phyloP scores from a whole-genome alignment of 2,329 filamentous ascomycete genomes.

The Fulvia fulva region DNA sequence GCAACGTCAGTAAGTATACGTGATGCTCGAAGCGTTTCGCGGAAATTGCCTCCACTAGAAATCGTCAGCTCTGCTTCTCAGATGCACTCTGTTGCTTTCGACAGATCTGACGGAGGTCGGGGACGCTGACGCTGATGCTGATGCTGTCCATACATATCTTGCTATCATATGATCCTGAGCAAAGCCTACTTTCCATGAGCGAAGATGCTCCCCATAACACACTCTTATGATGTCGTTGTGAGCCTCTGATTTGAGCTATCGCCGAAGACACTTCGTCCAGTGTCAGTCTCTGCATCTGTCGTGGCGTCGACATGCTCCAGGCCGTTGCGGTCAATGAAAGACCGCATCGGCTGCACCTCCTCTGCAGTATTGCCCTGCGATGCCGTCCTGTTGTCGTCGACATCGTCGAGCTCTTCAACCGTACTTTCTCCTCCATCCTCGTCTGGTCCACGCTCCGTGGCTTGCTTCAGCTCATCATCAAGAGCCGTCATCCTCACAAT shows the following conservation, averaged over 20 bases:
- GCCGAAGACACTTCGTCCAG: neutral
- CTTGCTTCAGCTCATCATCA: slow-evolving; percentile 42
- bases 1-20: no score
- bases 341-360: neutral
- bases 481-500: slow-evolving; percentile 65
- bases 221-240: neutral
- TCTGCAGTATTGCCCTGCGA: neutral
- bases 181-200: no score
- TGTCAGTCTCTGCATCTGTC: neutral
- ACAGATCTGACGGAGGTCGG: no score
- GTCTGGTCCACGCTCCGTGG: slow-evolving; percentile 1
- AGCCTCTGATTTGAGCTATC: neutral
- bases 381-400: neutral
- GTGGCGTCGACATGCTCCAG: neutral
- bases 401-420: neutral
- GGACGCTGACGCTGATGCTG: no score
- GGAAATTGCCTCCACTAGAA: no score
- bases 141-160: no score
- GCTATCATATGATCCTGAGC: no score
- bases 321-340: neutral
- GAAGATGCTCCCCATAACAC: no score
- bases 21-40: no score
- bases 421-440: slow-evolving; percentile 2
- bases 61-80: no score
- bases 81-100: no score